Evolutionary conservation across 2,329 filamentous ascomycete genomes (phyloP), one percentile per base, ranked within the genome.

Genomic region (Trichoderma gracile): DNA sequence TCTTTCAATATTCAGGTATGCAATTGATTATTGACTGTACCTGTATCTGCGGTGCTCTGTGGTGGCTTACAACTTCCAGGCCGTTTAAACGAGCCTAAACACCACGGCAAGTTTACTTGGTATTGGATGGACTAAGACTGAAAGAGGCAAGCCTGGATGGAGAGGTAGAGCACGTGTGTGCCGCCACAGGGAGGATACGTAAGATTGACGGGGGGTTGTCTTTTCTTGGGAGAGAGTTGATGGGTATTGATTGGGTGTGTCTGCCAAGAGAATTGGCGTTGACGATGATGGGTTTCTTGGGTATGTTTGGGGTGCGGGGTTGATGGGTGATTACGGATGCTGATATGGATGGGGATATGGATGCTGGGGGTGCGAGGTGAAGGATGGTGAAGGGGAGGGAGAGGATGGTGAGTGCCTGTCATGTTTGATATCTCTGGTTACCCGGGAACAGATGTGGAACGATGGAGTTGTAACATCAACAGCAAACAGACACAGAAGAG

Each of bases 181-280:
- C 58, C 58, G 47, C 58, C 58, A 61, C 58, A 49, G 59, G 40
- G 59, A 19, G 25, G 49, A 55, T 63, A 63, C 60, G 60, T 63
- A 63, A 63, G 52, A 56, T 63, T 63, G 60, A 63, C 60, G 43
- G 60, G 30, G 33, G 33, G 33, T 10, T 12, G 2, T 9, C 9
- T 38, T 38, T 38, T 8, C 33, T 14, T 38, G 33, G 33, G 33
- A 38, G 8, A 38, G 33, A 38, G 21, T 25, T 15, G 12, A 14
- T 3, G 21, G 17, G 38, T 12, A 15, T 3, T 40, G 27, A 30
- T n/a, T 14, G 25, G 46, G 57, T 45, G 57, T 61, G 46, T 52
- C 38, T 49, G 60, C 60, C 60, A 63, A 63, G 60, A 55, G 17
- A 15, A 33, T 53, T 53, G 59, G 59, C 59, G 60, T 47, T 27